phyloP scores from a whole-genome alignment of 1,284 basidiomycete genomes.

The Xerocomus minutiporus region DNA sequence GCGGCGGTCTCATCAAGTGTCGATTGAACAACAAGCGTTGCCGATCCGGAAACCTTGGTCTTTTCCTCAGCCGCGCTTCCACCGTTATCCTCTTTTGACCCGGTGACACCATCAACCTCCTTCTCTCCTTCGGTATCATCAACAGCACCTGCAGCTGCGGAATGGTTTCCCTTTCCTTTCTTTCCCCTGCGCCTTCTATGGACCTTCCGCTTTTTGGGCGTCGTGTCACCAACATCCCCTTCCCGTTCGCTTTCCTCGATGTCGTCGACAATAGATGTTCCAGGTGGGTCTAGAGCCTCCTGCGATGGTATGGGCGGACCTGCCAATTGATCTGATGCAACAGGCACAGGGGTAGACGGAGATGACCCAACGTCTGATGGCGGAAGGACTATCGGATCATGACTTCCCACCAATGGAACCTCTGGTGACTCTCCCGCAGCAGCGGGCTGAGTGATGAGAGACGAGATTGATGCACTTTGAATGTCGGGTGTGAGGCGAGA shows the following conservation, averaged over 20 bases:
- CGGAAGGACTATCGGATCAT: background rate
- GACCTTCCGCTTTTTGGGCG: constrained; percentile 43
- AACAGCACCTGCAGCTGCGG: constrained; percentile 29
- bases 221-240: constrained; percentile 40
- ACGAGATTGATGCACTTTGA: constrained; percentile 1
- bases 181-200: constrained; percentile 42
- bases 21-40: constrained; percentile 26
- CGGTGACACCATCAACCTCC: constrained; percentile 14
- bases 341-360: background rate
- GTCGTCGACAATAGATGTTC: constrained; percentile 23
- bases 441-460: constrained; percentile 1
- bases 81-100: constrained; percentile 9
- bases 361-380: constrained; percentile 1
- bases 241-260: constrained; percentile 61
- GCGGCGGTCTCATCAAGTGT: constrained; percentile 9
- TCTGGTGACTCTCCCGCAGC: background rate
- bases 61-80: constrained; percentile 11
- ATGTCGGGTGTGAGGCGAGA: background rate
- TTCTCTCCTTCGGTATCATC: constrained; percentile 31
- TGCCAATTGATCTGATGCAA: constrained; percentile 4
- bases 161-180: constrained; percentile 40
- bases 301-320: constrained; percentile 7
- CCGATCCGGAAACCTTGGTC: constrained; percentile 4
- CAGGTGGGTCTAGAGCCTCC: constrained; percentile 10
- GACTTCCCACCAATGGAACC: background rate